Evolutionary conservation across 768 basidiomycete species (phyloP).

Genomic region (Suillus luteus): DNA sequence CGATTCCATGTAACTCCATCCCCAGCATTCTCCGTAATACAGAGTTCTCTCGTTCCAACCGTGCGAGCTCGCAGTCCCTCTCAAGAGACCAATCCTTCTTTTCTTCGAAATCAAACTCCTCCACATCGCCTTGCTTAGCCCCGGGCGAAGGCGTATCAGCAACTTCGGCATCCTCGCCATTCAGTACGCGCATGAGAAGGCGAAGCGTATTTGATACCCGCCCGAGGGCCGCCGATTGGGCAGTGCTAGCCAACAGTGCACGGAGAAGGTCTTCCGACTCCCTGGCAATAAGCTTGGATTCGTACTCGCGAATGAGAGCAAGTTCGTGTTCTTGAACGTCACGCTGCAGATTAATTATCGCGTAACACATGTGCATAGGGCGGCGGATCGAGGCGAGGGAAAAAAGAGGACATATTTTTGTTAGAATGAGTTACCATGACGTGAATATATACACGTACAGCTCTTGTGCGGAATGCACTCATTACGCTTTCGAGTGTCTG

Average conservation of each 20-base stretch:
- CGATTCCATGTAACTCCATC: constrained; percentile 35
- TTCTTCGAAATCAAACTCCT: constrained; percentile 27
- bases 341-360: constrained; percentile 51
- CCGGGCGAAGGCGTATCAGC: constrained; percentile 16
- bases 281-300: constrained; percentile 73
- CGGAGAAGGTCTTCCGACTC: constrained; percentile 67
- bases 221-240: constrained; percentile 66
- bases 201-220: constrained; percentile 73
- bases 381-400: constrained; percentile 1
- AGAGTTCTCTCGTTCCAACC: constrained; percentile 87
- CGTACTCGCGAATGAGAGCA: constrained; percentile 87
- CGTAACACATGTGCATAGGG: neutral
- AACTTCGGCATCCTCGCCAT: constrained; percentile 59
- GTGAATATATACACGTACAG: constrained; percentile 57
- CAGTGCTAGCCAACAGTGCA: constrained; percentile 62
- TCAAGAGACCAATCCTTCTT: constrained; percentile 76
- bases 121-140: constrained; percentile 3
- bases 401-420: neutral
- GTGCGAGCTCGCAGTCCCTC: constrained; percentile 86
- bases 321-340: constrained; percentile 93
- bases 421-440: neutral
- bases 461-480: constrained; percentile 86
- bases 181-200: constrained; percentile 63
- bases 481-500: constrained; percentile 94
- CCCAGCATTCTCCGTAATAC: constrained; percentile 74